Percentiles rank a stretch among this genome's conserved stretches.
Evolutionary conservation across 1,139 yeast genomes (phyloP).

Genomic region (Candida sojae): DNA sequence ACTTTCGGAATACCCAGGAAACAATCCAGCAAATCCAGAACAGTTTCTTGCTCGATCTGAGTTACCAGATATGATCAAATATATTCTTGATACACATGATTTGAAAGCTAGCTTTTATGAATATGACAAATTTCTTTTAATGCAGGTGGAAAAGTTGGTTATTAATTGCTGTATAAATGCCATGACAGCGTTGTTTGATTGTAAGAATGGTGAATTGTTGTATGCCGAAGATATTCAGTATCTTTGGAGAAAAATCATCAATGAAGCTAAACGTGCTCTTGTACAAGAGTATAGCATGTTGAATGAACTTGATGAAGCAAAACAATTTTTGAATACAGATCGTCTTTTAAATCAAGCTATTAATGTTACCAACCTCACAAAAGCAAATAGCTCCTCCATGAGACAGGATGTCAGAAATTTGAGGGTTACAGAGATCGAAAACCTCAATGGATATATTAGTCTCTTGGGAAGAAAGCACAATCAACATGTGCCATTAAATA

Average conservation of each 20-base stretch:
- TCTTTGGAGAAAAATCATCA: constrained; percentile 41
- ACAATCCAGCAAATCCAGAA: constrained; percentile 1
- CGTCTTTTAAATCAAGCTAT: constrained; percentile 49
- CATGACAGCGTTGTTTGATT: constrained; percentile 64
- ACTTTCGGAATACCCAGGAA: constrained; percentile 27
- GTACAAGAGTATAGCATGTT: constrained; percentile 36
- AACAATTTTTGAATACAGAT: constrained; percentile 38
- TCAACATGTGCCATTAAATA: constrained; percentile 48
- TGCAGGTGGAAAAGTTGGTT: constrained; percentile 75
- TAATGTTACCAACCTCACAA: constrained; percentile 47
- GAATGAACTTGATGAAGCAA: constrained; percentile 22
- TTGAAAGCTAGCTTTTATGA: constrained; percentile 48
- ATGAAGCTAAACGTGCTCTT: constrained; percentile 49
- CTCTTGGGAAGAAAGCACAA: constrained; percentile 47
- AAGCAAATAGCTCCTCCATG: constrained; percentile 81
- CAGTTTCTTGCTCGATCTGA: background rate
- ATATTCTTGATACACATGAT: constrained; percentile 28
- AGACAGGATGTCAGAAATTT: constrained; percentile 70
- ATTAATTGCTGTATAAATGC: constrained; percentile 79
- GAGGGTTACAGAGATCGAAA: constrained; percentile 72
- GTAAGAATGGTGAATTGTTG: constrained; percentile 70
- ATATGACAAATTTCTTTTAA: constrained; percentile 56
- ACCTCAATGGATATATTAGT: constrained; percentile 74
- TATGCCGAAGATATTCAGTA: constrained; percentile 30
- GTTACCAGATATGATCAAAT: constrained; percentile 32